A percentile compares a stretch with the other conserved stretches of the same genome.
Conservation (phyloP, 2,329 filamentous ascomycete genomes). For the Arthrinium phaeospermum region DNA sequence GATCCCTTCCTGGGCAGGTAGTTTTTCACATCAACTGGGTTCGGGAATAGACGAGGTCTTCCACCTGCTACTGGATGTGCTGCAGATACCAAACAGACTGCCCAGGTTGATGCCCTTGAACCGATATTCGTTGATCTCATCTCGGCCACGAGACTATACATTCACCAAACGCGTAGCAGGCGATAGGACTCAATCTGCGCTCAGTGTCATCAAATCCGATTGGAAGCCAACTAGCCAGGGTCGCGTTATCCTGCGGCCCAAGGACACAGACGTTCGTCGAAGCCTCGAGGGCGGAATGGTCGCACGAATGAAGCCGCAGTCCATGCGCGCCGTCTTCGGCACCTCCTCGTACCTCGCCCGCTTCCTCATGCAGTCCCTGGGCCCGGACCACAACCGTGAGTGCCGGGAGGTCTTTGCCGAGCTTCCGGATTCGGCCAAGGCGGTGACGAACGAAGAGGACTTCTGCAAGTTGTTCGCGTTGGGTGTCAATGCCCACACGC, state of each 20-base stretch:
- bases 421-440: neutral
- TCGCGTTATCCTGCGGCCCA: neutral
- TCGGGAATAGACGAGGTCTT: neutral
- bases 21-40: neutral
- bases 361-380: neutral
- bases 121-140: too few species aligned
- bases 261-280: too few species aligned
- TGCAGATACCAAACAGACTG: neutral
- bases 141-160: too few species aligned
- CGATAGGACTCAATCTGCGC: too few species aligned
- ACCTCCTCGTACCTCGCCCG: neutral
- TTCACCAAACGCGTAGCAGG: too few species aligned
- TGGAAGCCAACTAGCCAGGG: neutral
- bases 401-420: neutral
- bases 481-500: slow-evolving; percentile 19
- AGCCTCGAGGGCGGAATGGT: too few species aligned
- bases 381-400: neutral
- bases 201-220: too few species aligned
- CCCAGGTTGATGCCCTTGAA: neutral
- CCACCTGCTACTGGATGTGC: neutral
- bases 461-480: slow-evolving; percentile 22
- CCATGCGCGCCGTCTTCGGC: neutral
- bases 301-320: too few species aligned
- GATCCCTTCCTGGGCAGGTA: neutral
- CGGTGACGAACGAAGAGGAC: slow-evolving; percentile 18